phyloP scores from a whole-genome alignment of 768 basidiomycete genomes.

The Cystobasidium onofrii region DNA sequence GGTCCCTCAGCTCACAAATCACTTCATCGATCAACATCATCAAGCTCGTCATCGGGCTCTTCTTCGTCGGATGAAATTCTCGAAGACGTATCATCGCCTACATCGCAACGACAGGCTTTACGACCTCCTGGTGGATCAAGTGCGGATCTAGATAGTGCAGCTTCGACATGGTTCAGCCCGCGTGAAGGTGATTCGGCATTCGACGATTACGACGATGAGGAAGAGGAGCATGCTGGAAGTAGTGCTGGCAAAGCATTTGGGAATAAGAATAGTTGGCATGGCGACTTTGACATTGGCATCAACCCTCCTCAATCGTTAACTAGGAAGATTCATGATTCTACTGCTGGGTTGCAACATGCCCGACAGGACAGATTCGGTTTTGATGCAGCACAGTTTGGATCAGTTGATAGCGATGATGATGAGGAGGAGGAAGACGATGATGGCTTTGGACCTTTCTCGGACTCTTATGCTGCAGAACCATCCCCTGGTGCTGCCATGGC shows the following conservation, averaged over 20 bases:
- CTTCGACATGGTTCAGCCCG: constrained; percentile 52
- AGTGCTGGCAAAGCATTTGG: background rate
- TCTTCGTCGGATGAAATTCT: constrained; percentile 22
- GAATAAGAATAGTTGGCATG: background rate
- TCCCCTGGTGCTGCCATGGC: constrained; percentile 1
- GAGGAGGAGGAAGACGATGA: constrained; percentile 24
- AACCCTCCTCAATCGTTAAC: constrained; percentile 32
- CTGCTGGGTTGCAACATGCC: background rate
- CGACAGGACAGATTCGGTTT: constrained; percentile 36
- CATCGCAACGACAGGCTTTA: constrained; percentile 36
- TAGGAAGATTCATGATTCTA: constrained; percentile 9
- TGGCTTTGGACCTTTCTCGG: constrained; percentile 25
- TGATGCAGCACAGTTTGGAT: constrained; percentile 35
- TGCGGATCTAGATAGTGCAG: constrained; percentile 40
- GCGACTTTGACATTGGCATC: constrained; percentile 11
- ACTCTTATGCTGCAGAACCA: constrained; percentile 8
- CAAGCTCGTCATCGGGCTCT: constrained; percentile 10
- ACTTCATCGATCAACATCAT: constrained; percentile 6
- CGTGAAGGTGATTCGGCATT: constrained; percentile 37
- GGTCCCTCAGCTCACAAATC: constrained; percentile 1
- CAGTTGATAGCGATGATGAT: constrained; percentile 27
- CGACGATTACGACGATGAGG: constrained; percentile 41
- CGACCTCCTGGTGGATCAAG: constrained; percentile 46
- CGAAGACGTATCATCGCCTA: background rate
- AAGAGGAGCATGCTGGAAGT: constrained; percentile 34